A percentile compares a stretch with the other conserved stretches of the same genome.
Conservation (phyloP, 1,139 yeast genomes). For the Saccharomyces hybrid region DNA sequence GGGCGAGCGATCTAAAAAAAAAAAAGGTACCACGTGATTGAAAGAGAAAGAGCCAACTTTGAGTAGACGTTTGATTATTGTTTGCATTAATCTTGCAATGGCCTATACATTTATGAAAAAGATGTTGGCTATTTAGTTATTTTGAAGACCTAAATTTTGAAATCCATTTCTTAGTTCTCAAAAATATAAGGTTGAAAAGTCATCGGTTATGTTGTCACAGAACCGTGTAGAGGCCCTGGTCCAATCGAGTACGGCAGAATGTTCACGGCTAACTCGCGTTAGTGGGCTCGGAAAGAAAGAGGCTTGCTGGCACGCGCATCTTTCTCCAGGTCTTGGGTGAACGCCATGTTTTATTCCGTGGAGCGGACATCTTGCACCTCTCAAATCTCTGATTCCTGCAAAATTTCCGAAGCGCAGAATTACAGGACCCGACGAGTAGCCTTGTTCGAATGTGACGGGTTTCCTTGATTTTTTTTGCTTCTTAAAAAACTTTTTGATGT, state of each 20-base stretch:
- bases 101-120: background rate
- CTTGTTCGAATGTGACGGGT: constrained; percentile 1
- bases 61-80: background rate
- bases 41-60: background rate
- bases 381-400: too few species aligned
- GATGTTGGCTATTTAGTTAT: background rate
- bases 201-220: background rate
- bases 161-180: background rate
- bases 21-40: background rate
- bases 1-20: background rate
- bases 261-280: constrained; percentile 1
- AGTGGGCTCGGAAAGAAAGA: constrained; percentile 20
- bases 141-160: background rate
- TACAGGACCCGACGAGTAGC: constrained; percentile 4
- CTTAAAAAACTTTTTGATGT: constrained; percentile 1
- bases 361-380: constrained; percentile 17
- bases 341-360: constrained; percentile 16
- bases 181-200: background rate
- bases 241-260: background rate
- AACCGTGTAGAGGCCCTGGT: background rate
- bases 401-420: too few species aligned
- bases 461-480: constrained; percentile 2
- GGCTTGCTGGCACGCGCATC: constrained; percentile 16
- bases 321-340: constrained; percentile 9
- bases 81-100: background rate